Evolutionary conservation across 257 asterid species (phyloP), one percentile per base, ranked within the genome.

Genomic region (Primulina huaijiensis): DNA sequence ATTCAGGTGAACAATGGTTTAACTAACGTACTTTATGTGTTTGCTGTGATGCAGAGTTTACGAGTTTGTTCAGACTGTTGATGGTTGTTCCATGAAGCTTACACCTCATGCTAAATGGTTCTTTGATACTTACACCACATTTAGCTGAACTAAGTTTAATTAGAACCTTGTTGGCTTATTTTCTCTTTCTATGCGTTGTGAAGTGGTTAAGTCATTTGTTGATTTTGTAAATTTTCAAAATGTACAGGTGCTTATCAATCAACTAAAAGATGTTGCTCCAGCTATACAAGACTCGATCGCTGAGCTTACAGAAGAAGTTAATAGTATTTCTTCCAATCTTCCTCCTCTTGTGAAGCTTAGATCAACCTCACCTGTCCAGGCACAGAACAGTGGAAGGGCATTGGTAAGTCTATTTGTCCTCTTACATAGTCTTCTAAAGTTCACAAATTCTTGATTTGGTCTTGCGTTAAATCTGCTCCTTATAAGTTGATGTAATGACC

Each of bases 231-330:
- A 38, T 60, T 52, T 46, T 52, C 61, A 72, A 17, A 60, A 66
- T 69, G 60, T 84, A 76, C 85, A 94, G 99, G 99, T 91, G 67
- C 99, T 94, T 65, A 91, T 94, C 55, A 84, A 89, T 85, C 99
- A 94, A 76, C 86, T 94, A 74, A 94, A 94, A 88, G 97, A 91
- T 63, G 97, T 89, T 68, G 95, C 97, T 83, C 99, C 99, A 66
- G 76, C 93, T 74, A 86, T 94, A 81, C 96, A 94, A 80, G 87
- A 82, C 70, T 94, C 99, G 64, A 86, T 91, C 68, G 81, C 90
- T 63, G 92, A 88, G 78, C 96, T 94, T 60, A 82, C 91, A 3
- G 95, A 91, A 75, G 98, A 94, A 86, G 98, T 94, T 70, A 81
- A 79, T 79, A 76, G 84, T 84, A 81, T 89, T 73, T 86, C 96